phyloP scores from a whole-genome alignment of 148 eudicot species.

The Pharnaceum exiguum region DNA sequence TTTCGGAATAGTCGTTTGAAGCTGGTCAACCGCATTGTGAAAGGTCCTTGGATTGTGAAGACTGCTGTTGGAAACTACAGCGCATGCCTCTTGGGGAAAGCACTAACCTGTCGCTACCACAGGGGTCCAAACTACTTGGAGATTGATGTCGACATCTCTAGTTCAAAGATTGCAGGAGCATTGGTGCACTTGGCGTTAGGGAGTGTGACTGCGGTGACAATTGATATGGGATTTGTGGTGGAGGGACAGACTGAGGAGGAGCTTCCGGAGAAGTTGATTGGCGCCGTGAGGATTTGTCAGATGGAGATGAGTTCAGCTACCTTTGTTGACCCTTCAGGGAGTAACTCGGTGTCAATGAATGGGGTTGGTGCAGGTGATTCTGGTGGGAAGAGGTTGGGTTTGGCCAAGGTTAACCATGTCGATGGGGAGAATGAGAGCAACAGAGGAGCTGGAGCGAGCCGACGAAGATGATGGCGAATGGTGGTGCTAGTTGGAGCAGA shows the following conservation, averaged over 20 bases:
- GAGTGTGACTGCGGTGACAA: constrained; percentile 63
- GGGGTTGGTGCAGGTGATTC: constrained; percentile 12
- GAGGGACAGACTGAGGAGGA: constrained; percentile 82
- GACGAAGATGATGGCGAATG: background rate
- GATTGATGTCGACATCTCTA: constrained; percentile 79
- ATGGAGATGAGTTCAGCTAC: constrained; percentile 82
- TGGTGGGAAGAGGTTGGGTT: constrained; percentile 16
- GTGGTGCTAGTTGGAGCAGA: no score
- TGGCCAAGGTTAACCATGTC: constrained; percentile 32
- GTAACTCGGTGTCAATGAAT: constrained; percentile 5
- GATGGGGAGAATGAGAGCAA: constrained; percentile 17
- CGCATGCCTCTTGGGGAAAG: constrained; percentile 76
- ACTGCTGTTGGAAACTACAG: constrained; percentile 77
- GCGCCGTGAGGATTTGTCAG: constrained; percentile 79
- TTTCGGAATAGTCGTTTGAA: constrained; percentile 71
- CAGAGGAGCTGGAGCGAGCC: background rate
- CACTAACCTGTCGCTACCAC: constrained; percentile 63
- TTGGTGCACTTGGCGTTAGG: constrained; percentile 79
- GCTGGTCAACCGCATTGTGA: constrained; percentile 76
- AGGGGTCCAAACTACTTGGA: constrained; percentile 72
- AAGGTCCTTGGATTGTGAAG: constrained; percentile 92
- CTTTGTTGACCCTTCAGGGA: constrained; percentile 37
- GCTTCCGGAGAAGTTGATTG: constrained; percentile 72
- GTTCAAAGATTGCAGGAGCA: constrained; percentile 79
- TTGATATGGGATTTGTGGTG: constrained; percentile 89